Evolutionary conservation across 192 early-diverging fungal species (phyloP), one percentile per base, ranked within the genome.

Genomic region (Obelidium mucronatum): DNA sequence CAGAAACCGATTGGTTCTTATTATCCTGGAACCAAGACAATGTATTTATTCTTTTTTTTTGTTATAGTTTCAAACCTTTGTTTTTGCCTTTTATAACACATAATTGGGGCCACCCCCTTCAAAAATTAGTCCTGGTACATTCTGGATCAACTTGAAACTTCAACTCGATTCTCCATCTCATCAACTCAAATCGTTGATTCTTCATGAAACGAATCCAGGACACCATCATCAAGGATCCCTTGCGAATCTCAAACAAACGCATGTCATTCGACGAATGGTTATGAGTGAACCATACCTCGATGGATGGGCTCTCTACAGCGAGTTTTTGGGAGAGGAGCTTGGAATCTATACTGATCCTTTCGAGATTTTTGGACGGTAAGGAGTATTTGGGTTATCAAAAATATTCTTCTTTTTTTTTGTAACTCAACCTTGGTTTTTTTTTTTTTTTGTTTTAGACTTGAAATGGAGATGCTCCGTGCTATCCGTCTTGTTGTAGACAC

Each of bases 221-320:
- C 81, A 82, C 63, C 81, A 82, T 54, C 77, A 79, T 37, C 78
- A 79, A 52, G 22, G 74, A 22, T 64, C 74, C 19, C 40, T 82
- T 17, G 53, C 44, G 30, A 30, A 64, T 24, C 74, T 60, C 39
- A 48, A 31, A 40, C 17, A 15, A 5, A 28, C 39, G 5, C 78
- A 79, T 37, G n/a, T 79, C 24, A 48, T 82, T 17, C 28, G 67
- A 36, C 62, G 76, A 51, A 19, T 79, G 1, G 36, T 77, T 30
- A 34, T 28, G 55, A 60, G 28, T 31, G 71, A 37, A 33, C 58
- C 74, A 8, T 76, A 51, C 62, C 55, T 19, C 31, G 78, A 79
- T 36, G 81, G 81, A 11, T 82, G 78, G 78, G 81, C 78, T 24
- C 63, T 82, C 28, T 82, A 82, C 42, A 54, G 68, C 52, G 81